Percentiles rank a stretch among this genome's conserved stretches.
Evolutionary conservation across 2,329 filamentous ascomycete genomes (phyloP).

Genomic region (Didymella pomorum): DNA sequence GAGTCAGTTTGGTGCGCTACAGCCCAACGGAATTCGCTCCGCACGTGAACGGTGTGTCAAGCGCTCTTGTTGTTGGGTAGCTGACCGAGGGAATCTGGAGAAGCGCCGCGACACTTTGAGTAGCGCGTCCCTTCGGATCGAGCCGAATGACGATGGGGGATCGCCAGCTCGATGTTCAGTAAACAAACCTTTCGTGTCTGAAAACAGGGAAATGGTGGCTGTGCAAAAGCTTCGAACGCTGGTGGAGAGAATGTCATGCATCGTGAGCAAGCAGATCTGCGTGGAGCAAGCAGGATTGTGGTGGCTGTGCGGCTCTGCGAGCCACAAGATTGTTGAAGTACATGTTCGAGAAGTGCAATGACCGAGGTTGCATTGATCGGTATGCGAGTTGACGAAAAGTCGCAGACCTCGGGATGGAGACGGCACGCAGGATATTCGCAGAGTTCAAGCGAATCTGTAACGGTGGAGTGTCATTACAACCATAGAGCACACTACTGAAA

Average conservation of each 20-base stretch:
- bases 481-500: background rate
- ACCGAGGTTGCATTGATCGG: background rate
- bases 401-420: background rate
- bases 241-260: background rate
- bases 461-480: background rate
- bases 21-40: slow-evolving; percentile 10
- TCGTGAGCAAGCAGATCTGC: background rate
- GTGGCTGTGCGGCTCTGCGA: background rate
- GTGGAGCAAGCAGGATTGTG: background rate
- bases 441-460: background rate
- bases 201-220: background rate
- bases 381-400: background rate
- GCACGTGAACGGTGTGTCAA: slow-evolving; percentile 8
- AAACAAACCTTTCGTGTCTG: background rate
- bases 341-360: background rate
- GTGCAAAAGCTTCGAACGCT: background rate
- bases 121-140: slow-evolving; percentile 9
- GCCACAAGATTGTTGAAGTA: background rate
- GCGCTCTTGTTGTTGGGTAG: background rate
- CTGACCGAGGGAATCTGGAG: slow-evolving; percentile 4
- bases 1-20: background rate
- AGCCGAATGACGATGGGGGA: slow-evolving; percentile 1
- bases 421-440: background rate
- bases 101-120: background rate
- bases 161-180: background rate